These are phyloP conservation scores for Rhizopogon vulgaris DNA, from an alignment of 768 basidiomycete genomes.

Conservation along the genomic window DNA sequence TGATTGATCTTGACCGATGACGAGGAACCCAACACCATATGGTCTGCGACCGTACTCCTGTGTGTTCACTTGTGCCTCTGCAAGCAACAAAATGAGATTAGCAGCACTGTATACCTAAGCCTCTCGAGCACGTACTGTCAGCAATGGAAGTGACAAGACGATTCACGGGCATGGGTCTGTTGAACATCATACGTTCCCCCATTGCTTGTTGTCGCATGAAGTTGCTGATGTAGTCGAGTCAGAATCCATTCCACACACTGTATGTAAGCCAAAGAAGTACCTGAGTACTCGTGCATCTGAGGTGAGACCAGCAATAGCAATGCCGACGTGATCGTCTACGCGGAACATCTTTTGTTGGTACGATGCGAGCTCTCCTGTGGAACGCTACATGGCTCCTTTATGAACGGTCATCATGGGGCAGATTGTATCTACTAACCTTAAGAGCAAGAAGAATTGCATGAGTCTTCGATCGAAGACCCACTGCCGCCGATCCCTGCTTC, in stretches of 20 bases:
- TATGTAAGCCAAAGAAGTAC: slow-evolving; percentile 31
- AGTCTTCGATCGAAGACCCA: slow-evolving; percentile 91
- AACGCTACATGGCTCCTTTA: slow-evolving; percentile 54
- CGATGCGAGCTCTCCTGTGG: slow-evolving; percentile 95
- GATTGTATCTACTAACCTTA: slow-evolving; percentile 52
- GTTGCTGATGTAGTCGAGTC: slow-evolving; percentile 51
- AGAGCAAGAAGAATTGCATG: slow-evolving; percentile 89
- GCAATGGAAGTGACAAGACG: slow-evolving; percentile 91
- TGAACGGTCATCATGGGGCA: slow-evolving; percentile 1
- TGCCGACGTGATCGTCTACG: slow-evolving; percentile 99
- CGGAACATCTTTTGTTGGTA: slow-evolving; percentile 99
- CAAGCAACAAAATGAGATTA: slow-evolving; percentile 3
- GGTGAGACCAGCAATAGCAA: slow-evolving; percentile 98
- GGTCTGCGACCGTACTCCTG: slow-evolving; percentile 97
- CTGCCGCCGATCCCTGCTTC: slow-evolving; percentile 99
- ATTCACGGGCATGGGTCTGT: slow-evolving; percentile 90
- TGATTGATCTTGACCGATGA: slow-evolving; percentile 92
- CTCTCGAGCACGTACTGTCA: slow-evolving; percentile 62
- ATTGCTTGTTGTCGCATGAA: slow-evolving; percentile 99
- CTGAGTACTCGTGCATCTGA: slow-evolving; percentile 96
- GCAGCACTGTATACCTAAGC: neutral
- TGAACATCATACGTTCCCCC: slow-evolving; percentile 91
- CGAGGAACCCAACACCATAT: slow-evolving; percentile 98
- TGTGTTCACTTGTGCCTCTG: slow-evolving; percentile 98
- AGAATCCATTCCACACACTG: neutral